Base-by-base conservation (phyloP, 768 basidiomycete genomes). In the Russula lepida region DNA sequence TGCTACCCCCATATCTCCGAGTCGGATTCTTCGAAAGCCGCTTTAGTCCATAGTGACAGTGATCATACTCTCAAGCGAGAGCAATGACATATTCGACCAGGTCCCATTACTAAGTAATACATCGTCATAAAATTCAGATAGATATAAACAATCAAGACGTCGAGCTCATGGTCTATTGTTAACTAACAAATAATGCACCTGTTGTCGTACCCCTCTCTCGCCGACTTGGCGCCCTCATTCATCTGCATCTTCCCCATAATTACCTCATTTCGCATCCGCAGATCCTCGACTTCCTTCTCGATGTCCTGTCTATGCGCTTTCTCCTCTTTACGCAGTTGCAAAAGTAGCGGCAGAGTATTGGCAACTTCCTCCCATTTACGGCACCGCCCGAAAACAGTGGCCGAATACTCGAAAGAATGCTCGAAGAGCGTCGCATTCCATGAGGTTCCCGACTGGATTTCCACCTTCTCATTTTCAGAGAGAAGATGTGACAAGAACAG, bases 211-310 rank as follows among this genome's bases (percentile, higher is more conserved):
- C 7, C 11, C 37, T 23, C 51, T n/a, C 47, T 43, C 44, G 30
- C 17, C 3, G 51, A 35, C 23, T 56, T 52, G 47, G 44, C 4
- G 1, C 27, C 46, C 28, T 28, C 50, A 19, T 47, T 62, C 27
- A 64, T 37, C 28, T 6, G 35, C 17, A 55, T 51, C 17, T 32
- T 55, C 52, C 59, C 65, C 23, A 61, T 48, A 13, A 66, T 56
- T 23, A 66, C 59, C 48, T 66, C 65, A 32, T 65, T 66, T 37
- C 65, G 55, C 65, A 66, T 66, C 32, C 59, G 58, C 48, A 66
- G 32, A 55, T 66, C 65, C 41, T 64, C 64, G 12, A 66, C 59
- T 59, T 66, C 65, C 52, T 56, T 56, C 59, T 64, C 63, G 19
- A 66, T 56, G 13, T 65, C 59, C 32, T 51, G 46, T 21, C 65